These are phyloP conservation scores for Otatea glauca DNA, from an alignment of 176 grass and related monocot species.

Conservation along the genomic window DNA sequence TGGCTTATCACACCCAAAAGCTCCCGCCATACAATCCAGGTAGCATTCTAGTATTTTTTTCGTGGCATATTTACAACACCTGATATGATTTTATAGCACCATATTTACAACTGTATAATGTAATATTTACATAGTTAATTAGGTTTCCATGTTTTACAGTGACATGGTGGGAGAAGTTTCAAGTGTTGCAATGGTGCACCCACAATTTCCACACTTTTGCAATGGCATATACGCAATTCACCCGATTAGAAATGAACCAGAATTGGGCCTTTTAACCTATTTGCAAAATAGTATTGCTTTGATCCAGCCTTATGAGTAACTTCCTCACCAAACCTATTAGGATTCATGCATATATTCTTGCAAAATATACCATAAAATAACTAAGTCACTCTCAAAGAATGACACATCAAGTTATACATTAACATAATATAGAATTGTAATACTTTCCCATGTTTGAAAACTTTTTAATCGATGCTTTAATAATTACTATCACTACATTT, in stretches of 20 bases:
- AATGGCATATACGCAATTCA: background rate
- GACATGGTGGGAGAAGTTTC: background rate
- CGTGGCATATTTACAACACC: background rate
- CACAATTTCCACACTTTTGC: constrained; percentile 3
- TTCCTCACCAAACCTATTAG: background rate
- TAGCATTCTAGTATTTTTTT: constrained; percentile 6
- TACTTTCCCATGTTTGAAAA: constrained; percentile 20
- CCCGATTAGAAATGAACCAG: background rate
- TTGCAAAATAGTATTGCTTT: background rate
- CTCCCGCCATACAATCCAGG: background rate
- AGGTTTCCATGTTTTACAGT: background rate
- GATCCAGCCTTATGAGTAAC: background rate
- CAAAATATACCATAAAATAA: constrained; percentile 13
- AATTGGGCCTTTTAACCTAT: background rate
- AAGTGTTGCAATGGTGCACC: background rate
- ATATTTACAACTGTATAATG: background rate
- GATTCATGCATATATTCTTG: background rate
- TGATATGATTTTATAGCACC: background rate
- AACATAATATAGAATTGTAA: background rate
- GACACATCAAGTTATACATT: constrained; percentile 3
- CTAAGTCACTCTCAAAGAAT: background rate
- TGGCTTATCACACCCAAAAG: constrained; percentile 19
- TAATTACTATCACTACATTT: background rate
- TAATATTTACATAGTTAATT: background rate
- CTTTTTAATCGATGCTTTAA: background rate